These are phyloP conservation scores for Persicaria tinctoria DNA, from an alignment of 148 eudicot species.

Conservation along the genomic window DNA sequence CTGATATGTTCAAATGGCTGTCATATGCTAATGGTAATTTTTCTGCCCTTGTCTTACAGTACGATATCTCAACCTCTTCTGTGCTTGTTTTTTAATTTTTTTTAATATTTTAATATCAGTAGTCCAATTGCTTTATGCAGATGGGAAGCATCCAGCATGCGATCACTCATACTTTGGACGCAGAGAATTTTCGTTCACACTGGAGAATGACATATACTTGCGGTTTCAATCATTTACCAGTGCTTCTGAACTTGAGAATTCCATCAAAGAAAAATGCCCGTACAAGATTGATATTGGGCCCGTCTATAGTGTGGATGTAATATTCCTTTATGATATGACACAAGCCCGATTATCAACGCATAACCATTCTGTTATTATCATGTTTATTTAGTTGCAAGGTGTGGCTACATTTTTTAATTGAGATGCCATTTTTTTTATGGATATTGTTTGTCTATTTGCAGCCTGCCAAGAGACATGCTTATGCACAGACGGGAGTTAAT, in stretches of 20 bases:
- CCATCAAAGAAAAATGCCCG: constrained; percentile 83
- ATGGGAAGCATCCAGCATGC: constrained; percentile 95
- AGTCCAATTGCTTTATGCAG: constrained; percentile 26
- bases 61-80: neutral
- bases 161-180: constrained; percentile 73
- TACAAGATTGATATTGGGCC: constrained; percentile 97
- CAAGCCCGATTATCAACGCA: neutral
- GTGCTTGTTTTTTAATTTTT: neutral
- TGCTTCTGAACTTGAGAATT: constrained; percentile 61
- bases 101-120: neutral
- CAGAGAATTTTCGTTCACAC: constrained; percentile 83
- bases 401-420: neutral
- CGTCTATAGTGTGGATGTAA: constrained; percentile 86
- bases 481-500: constrained; percentile 68
- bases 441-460: constrained; percentile 26
- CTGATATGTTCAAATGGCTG: constrained; percentile 85
- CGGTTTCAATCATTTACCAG: constrained; percentile 74
- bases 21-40: constrained; percentile 85
- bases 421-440: too few relatives aligned
- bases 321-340: constrained; percentile 4
- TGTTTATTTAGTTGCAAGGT: neutral
- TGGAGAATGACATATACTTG: constrained; percentile 69
- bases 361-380: neutral
- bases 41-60: neutral
- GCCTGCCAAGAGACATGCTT: constrained; percentile 89